Conservation (phyloP, 345 rosid genomes). For the Geranium rotundifolium region DNA sequence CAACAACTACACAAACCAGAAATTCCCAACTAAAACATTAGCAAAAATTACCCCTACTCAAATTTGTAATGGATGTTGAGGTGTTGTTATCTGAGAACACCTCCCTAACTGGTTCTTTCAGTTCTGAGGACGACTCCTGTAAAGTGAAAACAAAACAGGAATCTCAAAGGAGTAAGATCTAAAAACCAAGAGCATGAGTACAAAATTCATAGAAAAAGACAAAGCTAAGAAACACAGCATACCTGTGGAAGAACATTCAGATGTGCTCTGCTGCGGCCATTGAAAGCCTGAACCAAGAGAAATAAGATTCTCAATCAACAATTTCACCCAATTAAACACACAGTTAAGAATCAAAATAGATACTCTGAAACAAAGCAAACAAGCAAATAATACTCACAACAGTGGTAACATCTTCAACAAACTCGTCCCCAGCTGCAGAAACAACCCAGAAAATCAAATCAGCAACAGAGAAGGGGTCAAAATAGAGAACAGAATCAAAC, state of each 20-base stretch:
- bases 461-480: not conserved
- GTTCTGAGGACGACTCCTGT: conserved; percentile 42
- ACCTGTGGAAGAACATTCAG: conserved; percentile 77
- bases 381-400: conserved; percentile 32
- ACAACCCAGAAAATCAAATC: conserved; percentile 3
- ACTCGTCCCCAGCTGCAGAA: conserved; percentile 54
- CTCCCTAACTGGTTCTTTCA: conserved; percentile 44
- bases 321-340: not conserved
- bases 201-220: conserved; percentile 1
- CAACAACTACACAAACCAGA: conserved; percentile 1
- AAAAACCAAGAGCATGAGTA: not conserved
- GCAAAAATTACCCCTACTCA: conserved; percentile 19
- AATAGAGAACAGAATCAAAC: not conserved
- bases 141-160: conserved; percentile 1
- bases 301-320: conserved; percentile 5
- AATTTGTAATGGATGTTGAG: no score
- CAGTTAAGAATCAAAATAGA: not conserved
- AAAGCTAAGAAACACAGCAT: not conserved
- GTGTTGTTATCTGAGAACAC: conserved; percentile 35
- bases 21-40: not conserved
- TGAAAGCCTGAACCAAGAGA: conserved; percentile 31
- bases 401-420: conserved; percentile 57
- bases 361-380: not conserved
- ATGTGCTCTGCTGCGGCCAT: conserved; percentile 40
- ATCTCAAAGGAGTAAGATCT: conserved; percentile 20